Percentiles rank a stretch among this genome's conserved stretches.
phyloP scores from a whole-genome alignment of 73 alveolate species.

The Stentor roeselii region DNA sequence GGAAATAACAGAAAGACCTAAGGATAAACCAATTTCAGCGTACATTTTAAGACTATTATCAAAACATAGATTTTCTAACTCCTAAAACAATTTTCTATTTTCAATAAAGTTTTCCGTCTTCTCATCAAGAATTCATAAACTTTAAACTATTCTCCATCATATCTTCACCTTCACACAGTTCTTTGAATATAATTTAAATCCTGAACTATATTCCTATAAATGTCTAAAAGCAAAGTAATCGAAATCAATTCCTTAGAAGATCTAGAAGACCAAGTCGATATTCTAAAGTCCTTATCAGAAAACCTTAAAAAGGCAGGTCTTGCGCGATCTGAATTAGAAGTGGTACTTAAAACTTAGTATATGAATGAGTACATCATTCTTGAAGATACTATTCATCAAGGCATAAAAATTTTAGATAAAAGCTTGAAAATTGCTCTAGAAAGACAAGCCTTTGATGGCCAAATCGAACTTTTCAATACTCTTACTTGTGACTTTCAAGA shows the following conservation, averaged over 20 bases:
- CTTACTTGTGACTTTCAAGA: constrained; percentile 15
- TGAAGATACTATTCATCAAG: background rate
- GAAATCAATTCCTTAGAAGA: background rate
- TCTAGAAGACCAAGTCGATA: background rate
- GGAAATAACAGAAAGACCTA: background rate
- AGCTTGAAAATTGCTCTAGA: background rate
- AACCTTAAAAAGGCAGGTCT: background rate
- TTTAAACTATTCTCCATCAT: too few species aligned
- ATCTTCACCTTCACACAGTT: too few species aligned
- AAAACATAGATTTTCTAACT: too few species aligned
- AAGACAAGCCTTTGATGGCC: background rate
- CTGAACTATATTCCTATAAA: constrained; percentile 7
- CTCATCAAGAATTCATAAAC: too few species aligned
- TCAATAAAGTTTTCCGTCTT: too few species aligned
- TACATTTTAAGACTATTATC: too few species aligned
- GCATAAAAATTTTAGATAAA: background rate
- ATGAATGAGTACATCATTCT: constrained; percentile 8
- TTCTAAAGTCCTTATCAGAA: background rate
- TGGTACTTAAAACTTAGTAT: background rate
- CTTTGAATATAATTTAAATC: too few species aligned
- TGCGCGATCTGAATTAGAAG: background rate
- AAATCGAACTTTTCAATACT: background rate
- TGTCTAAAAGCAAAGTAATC: background rate
- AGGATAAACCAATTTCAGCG: background rate
- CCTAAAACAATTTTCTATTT: too few species aligned